Base-by-base conservation (phyloP, 164 flowering plant genomes). In the Stephania cephalantha region DNA sequence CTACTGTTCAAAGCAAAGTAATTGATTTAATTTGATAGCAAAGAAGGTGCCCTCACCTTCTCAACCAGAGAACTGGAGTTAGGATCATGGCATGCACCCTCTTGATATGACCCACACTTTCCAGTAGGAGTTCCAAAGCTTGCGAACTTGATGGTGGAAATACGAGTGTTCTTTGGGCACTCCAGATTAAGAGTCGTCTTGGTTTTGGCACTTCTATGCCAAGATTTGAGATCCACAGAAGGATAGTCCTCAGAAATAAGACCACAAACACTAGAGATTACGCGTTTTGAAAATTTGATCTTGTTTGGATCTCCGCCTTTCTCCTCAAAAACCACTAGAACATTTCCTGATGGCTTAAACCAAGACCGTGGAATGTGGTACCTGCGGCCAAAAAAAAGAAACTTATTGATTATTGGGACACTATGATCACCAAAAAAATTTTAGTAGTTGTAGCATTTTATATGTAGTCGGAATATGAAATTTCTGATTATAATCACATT, bases 341-440 rank as follows among this genome's bases (percentile, higher is more conserved):
- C 72, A 68, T 96, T 96, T 73, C 90, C 97, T 46, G 97, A 84
- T 72, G 94, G 89, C 84, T 86, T 87, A 87, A 96, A 96, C 99
- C 99, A 96, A 77, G 98, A 94, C 45, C 98, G 83, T 30, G 99
- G 99, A 79, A 90, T 87, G 79, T 96, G 99, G 83, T 96, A 96
- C 99, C 98, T 94, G 82, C 66, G 68, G 22, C n/a, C 30, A 55
- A 46, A 48, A 70, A 6, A 30, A 25, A 17, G 30, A 42, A 25
- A 65, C 68, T 65, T 65, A 20, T 20, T 65, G 35, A 22, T 65
- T n/a, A 22, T 65, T n/a, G 15, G 15, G 55, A 11, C 55, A 50
- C 68, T 35, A 20, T 22, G 66, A 65, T 50, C 2, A 65, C 11
- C 68, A 65, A 22, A 30, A 65, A 6, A 25, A 22, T 12, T 68